These are phyloP conservation scores for Penicillium robsamsonii DNA, from an alignment of 495 filamentous ascomycete species.

Conservation along the genomic window DNA sequence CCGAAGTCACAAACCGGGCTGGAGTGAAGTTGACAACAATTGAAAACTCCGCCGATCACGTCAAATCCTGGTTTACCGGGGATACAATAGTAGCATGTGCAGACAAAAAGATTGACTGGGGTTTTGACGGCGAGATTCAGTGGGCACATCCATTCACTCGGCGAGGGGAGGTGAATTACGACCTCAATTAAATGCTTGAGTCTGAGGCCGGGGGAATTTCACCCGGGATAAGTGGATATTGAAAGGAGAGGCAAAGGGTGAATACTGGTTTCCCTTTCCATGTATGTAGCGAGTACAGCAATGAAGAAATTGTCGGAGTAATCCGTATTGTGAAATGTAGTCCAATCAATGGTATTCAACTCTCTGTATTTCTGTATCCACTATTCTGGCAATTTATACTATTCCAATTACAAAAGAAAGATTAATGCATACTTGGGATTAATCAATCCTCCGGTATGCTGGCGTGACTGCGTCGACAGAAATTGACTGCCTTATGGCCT, in stretches of 20 bases:
- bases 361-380: too few species aligned
- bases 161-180: neutral
- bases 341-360: too few species aligned
- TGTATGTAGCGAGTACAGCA: too few species aligned
- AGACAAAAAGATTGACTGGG: neutral
- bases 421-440: too few species aligned
- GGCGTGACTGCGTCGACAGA: too few species aligned
- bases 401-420: too few species aligned
- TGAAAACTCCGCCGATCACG: neutral
- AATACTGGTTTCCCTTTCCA: neutral
- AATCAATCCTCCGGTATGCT: too few species aligned
- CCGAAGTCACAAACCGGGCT: neutral
- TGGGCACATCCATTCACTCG: neutral
- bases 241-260: neutral
- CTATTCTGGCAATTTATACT: too few species aligned
- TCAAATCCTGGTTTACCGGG: neutral
- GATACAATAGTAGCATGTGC: neutral
- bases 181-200: too few species aligned
- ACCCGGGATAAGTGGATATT: neutral
- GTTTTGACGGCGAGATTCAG: neutral
- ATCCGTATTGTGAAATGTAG: too few species aligned
- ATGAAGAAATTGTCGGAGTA: too few species aligned
- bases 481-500: constrained; percentile 1
- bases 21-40: neutral
- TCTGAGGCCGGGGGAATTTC: too few species aligned